Evolutionary conservation across 495 filamentous ascomycete species (phyloP), one percentile per base, ranked within the genome.

Genomic region (Sphaerosporella brunnea): DNA sequence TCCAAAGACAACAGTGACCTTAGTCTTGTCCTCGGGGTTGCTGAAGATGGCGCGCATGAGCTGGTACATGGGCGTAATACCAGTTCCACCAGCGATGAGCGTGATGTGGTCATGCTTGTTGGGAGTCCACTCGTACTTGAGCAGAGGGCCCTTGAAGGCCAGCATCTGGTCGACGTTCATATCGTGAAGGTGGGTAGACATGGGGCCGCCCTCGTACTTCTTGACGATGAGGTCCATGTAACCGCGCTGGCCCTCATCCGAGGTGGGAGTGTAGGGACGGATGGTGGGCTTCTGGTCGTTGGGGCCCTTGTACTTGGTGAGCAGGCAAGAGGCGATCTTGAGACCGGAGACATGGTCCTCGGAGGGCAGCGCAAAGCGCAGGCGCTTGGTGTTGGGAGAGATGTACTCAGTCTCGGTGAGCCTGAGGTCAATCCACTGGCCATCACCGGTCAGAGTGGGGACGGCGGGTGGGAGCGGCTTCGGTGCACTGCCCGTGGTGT

Each of bases 81-180:
- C 90, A 3, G 90, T 96, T 53, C 90, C 90, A 58, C 92, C 90
- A 8, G 90, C 86, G 53, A 97, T 75, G 61, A 96, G 68, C n/a
- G 73, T 77, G 62, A 97, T 78, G 67, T 95, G 87, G 26, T 81
- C 67, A 68, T 96, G 90, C 78, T 93, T 95, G 71, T 97, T 97
- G 51, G 82, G 55, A 34, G 73, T 60, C 86, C 85, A 96, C 20
- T 75, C 69, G 67, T 95, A 97, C 67, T 97, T 97, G 49, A 84
- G 82, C 15, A 97, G 73, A 0, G 90, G 90, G 13, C 90, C 90
- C 70, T 97, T 97, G 70, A 96, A 74, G 26, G 84, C 77, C 37
- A 97, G 74, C 26, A 70, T 67, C 63, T 96, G 77, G 54, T 82
- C 78, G 46, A 79, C 75, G 25, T 68, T 69, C 82, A 97, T 74